phyloP scores from a whole-genome alignment of 1,139 yeast genomes.

The Kodamaea ohmeri region DNA sequence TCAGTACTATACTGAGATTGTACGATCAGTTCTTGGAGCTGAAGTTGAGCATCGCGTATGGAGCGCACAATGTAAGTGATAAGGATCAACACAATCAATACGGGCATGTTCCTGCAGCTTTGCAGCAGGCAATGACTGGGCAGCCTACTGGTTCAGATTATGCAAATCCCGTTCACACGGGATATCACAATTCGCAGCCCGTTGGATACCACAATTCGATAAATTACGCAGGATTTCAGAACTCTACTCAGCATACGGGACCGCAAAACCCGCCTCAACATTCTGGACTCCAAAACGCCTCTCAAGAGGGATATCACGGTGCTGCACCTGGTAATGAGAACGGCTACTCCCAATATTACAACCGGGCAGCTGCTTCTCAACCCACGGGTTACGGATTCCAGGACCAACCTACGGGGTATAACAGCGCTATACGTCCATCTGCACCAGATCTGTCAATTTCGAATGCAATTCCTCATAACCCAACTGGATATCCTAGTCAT shows the following conservation, averaged over 20 bases:
- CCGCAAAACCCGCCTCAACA: neutral
- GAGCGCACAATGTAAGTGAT: constrained; percentile 25
- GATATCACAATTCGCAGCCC: no score
- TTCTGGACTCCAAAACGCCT: neutral
- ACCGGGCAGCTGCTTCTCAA: no score
- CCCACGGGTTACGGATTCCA: constrained; percentile 1
- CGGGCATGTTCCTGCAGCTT: constrained; percentile 1
- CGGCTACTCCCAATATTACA: neutral
- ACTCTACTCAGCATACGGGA: neutral
- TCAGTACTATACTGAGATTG: constrained; percentile 71
- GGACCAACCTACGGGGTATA: no score
- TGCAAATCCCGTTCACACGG: no score
- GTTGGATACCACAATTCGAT: neutral
- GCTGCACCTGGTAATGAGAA: neutral
- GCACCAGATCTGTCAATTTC: no score
- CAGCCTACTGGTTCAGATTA: no score
- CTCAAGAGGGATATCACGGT: no score
- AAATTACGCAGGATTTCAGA: neutral
- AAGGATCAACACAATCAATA: no score
- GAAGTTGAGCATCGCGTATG: constrained; percentile 52
- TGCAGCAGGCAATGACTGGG: no score
- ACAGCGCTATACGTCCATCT: no score
- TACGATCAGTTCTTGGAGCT: constrained; percentile 79
- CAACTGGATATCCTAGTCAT: no score
- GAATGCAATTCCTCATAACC: no score